Base-by-base conservation (phyloP, 345 rosid species). In the Acer negundo region DNA sequence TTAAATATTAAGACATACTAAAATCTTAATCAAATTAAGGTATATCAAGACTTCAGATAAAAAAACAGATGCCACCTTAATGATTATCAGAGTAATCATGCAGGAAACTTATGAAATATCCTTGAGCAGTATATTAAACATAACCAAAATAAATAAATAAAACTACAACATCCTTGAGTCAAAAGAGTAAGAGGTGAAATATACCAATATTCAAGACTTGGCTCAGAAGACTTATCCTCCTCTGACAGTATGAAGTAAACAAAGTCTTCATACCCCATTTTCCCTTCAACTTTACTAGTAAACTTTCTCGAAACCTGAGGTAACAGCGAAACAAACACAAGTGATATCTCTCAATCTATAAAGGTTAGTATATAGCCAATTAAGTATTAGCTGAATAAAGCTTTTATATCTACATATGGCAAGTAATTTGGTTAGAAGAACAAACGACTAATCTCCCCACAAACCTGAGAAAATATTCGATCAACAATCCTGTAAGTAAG, bases 241-340 rank as follows among this genome's bases (percentile, higher is more conserved):
- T 95, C 98, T 1, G 98, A 89, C 65, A 93, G 86, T 80, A 95
- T 95, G 82, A 95, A 95, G 87, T 92, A 90, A 59, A 93, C 98
- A 78, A 95, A 95, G 83, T 95, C 98, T 85, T 95, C 98, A 85
- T 95, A 95, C 49, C 98, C 92, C 97, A 95, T 95, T 80, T 95
- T 95, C 75, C 94, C 98, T 82, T 90, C 94, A 67, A 85, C 84
- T 82, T 85, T 90, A 83, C 98, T 89, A 35, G 93, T 92, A 84
- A 95, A 95, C 84, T 92, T 95, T 69, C 97, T 90, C 0, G 97
- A 86, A 73, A 93, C 86, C 98, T 95, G 77, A 42, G 66, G 78
- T 67, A 75, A 78, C 38, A 73, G 42, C 23, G 65, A 56, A 38
- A 59, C 2, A 44, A 69, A 23, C 70, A 68, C 19, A 47, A 49